Percentiles rank a stretch among this genome's conserved stretches.
Evolutionary conservation across 2,329 filamentous ascomycete genomes (phyloP).

Genomic region (Biscogniauxia marginata): DNA sequence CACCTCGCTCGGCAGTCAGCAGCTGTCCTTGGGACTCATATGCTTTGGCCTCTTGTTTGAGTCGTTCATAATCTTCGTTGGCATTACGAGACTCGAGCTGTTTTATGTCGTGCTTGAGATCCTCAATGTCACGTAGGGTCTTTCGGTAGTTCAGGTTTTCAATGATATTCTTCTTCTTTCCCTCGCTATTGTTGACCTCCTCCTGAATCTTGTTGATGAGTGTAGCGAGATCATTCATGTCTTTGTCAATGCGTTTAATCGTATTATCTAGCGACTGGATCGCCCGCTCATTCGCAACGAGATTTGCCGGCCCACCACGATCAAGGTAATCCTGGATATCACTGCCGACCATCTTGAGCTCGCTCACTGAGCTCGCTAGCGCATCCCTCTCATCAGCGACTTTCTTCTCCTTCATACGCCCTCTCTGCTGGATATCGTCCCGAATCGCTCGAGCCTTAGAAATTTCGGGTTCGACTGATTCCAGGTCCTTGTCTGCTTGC

Average conservation of each 20-base stretch:
- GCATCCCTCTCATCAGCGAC: constrained; percentile 69
- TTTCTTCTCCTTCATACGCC: constrained; percentile 69
- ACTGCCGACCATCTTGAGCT: constrained; percentile 71
- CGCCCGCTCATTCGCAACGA: constrained; percentile 67
- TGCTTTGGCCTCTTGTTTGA: constrained; percentile 65
- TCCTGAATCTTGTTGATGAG: constrained; percentile 76
- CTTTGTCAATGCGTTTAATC: constrained; percentile 63
- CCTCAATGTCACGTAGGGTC: constrained; percentile 66
- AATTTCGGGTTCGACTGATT: constrained; percentile 72
- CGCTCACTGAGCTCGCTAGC: constrained; percentile 71
- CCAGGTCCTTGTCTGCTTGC: constrained; percentile 69
- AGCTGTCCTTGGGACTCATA: constrained; percentile 68
- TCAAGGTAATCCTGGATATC: constrained; percentile 81
- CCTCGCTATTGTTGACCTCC: constrained; percentile 74
- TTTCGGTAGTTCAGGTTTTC: constrained; percentile 88
- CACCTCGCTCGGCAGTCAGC: constrained; percentile 69
- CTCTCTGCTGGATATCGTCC: constrained; percentile 72
- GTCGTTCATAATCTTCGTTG: constrained; percentile 75
- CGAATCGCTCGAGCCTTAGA: constrained; percentile 71
- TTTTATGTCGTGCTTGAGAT: constrained; percentile 66
- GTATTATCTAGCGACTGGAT: constrained; percentile 66
- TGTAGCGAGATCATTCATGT: constrained; percentile 64
- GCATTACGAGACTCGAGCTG: constrained; percentile 78
- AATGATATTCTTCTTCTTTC: constrained; percentile 79
- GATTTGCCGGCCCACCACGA: constrained; percentile 68